Conservation (phyloP, 169 alveolate genomes). For the Plasmodium inui region DNA sequence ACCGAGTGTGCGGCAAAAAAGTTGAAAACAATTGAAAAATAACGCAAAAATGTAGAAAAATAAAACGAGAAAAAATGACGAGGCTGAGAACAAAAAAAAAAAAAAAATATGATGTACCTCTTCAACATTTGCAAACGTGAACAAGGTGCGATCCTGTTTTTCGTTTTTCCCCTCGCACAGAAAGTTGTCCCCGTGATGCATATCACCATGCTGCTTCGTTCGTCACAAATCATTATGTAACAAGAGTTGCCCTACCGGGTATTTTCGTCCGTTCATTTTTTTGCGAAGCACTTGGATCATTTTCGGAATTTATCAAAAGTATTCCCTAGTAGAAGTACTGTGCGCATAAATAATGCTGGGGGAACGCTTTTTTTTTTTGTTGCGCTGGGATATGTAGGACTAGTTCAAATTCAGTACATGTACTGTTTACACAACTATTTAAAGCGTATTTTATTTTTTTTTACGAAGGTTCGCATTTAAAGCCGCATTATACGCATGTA, state of each 20-base stretch:
- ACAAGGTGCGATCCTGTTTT: not conserved
- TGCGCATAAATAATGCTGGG: not conserved
- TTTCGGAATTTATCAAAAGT: not conserved
- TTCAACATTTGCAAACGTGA: not conserved
- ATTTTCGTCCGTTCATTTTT: not conserved
- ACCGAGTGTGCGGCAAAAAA: not conserved
- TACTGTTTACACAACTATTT: not conserved
- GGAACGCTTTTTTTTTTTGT: not conserved
- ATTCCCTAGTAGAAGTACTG: not conserved
- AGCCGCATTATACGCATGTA: not conserved
- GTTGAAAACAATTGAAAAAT: not conserved
- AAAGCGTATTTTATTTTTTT: not conserved
- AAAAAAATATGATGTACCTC: not conserved
- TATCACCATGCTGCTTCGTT: not conserved
- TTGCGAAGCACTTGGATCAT: not conserved
- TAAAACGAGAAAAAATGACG: not conserved
- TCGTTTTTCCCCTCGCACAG: not conserved
- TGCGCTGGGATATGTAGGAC: not conserved
- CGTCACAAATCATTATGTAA: not conserved
- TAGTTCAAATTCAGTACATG: not conserved
- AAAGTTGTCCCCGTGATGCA: not conserved
- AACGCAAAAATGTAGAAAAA: not conserved
- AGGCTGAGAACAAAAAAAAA: not conserved
- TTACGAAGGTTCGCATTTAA: not conserved
- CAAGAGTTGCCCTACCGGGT: not conserved